Conservation (phyloP, 441 rosid species). For the Monsonia emarginata region DNA sequence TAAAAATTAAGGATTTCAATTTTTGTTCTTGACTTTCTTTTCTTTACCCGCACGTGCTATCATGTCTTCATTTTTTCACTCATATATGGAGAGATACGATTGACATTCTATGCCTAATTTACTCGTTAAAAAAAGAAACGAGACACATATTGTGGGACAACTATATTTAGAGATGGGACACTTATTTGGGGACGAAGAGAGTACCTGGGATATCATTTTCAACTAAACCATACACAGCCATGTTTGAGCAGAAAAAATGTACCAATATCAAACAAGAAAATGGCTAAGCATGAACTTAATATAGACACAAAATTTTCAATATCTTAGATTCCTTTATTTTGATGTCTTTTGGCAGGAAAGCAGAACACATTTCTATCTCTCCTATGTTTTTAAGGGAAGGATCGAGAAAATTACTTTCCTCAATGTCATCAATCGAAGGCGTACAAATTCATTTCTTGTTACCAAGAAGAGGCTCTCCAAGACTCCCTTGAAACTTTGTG, state of each 20-base stretch:
- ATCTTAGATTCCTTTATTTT: constrained; percentile 12
- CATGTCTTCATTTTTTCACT: too few relatives aligned
- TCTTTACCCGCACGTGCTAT: too few relatives aligned
- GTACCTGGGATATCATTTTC: neutral
- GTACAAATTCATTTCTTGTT: constrained; percentile 29
- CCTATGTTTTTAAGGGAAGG: neutral
- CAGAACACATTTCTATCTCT: neutral
- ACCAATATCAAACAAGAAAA: neutral
- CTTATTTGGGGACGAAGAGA: too few relatives aligned
- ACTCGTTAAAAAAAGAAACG: too few relatives aligned
- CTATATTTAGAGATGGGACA: too few relatives aligned
- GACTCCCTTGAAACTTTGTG: constrained; percentile 26
- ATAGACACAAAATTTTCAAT: constrained; percentile 9
- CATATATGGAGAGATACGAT: too few relatives aligned
- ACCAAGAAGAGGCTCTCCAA: constrained; percentile 27
- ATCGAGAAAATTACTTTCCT: neutral
- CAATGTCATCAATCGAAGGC: neutral
- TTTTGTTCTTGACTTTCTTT: too few relatives aligned
- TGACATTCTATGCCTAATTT: too few relatives aligned
- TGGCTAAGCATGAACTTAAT: neutral
- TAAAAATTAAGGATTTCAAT: too few relatives aligned
- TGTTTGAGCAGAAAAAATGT: too few relatives aligned
- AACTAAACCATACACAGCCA: neutral
- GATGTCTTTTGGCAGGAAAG: neutral
- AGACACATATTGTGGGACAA: too few relatives aligned